Base-by-base conservation (phyloP, 73 alveolate species). In the Tetrahymena malaccensis region DNA sequence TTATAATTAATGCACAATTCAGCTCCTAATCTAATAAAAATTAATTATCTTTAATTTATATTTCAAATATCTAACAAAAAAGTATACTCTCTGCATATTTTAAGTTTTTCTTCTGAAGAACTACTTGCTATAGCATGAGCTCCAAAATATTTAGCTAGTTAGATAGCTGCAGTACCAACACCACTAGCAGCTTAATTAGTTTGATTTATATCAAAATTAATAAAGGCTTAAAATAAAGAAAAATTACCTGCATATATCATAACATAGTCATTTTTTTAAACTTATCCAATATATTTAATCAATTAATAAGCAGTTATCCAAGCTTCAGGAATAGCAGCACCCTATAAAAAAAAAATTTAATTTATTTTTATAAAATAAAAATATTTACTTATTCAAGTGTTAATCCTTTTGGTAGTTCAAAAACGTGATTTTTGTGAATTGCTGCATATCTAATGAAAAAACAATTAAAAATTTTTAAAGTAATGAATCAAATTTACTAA, bases 241-340 rank as follows among this genome's bases (percentile, higher is more conserved):
- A 27, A 8, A 6, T 70, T 70, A 70, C 89, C 89, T 15, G 98
- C 98, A 84, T 96, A 97, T 33, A 97, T 93, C 34, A 97, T 93
- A 33, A 94, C 97, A 22, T 93, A 55, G 3, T 96, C 97, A 22
- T 94, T 97, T 34, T 43, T 93, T 84, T 94, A 16, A 34, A 94
- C 95, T 50, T 97, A 9, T 17, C 96, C 97, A 33, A 96, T 93
- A 44, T 84, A 35, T 25, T 84, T 57, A 33, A 96, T 50, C 38
- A 97, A 95, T 94, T 97, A 96, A 94, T 93, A 97, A 16, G 98
- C 96, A 25, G 98, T 97, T 4, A 50, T 93, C 97, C 97, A 97
- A 19, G 96, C 96, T 56, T 97, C 98, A 15, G 98, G 98, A 35
- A 97, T 97, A 43, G 97, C 96, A 21, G 98, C 98, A 57, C 89